Evolutionary conservation across 2,329 filamentous ascomycete genomes (phyloP), one percentile per base, ranked within the genome.

Genomic region (Metarhizium anisopliae): DNA sequence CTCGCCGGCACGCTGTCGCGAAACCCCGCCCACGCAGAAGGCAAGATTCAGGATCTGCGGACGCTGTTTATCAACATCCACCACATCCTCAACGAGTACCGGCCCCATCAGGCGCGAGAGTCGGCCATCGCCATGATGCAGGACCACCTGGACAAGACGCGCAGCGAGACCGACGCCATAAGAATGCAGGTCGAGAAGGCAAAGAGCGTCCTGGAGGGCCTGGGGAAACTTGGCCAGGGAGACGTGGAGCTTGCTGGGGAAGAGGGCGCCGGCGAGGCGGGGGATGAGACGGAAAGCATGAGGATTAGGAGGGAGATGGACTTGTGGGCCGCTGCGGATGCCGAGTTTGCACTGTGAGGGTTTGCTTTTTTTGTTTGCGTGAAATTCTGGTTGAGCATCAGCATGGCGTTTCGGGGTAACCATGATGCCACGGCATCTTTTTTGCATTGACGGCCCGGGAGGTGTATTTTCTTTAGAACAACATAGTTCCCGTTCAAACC

Each of bases 71-170:
- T 93, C 69, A 97, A 97, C 69, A 87, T 95, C 66, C 91, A 96
- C 71, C 90, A 95, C 66, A 80, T 96, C 54, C 84, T 97, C 61
- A 99, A 99, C 70, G 86, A 95, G 70, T 97, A 96, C 72, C 82
- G 93, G 36, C 92, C 92, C 10, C 92, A 96, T 68, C 93, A 97
- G 73, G 91, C 92, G 29, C 77, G 93, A 49, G 92, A 96, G 74
- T 91, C 86, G 32, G 76, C 95, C 56, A 95, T 96, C 36, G 73
- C 86, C 61, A 82, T 93, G 76, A 91, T 96, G 87, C 89, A 96
- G 71, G 86, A 88, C 61, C 87, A 93, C 65, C 73, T 96, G 35
- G 84, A 89, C 62, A 79, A 77, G 62, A 86, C 86, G 55, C 82
- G 80, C 61, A 81, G 80, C 55, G 91, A 96, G 71, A 90, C 91